Conservation (phyloP, 1,284 basidiomycete genomes). For the Polyporus tsugae region DNA sequence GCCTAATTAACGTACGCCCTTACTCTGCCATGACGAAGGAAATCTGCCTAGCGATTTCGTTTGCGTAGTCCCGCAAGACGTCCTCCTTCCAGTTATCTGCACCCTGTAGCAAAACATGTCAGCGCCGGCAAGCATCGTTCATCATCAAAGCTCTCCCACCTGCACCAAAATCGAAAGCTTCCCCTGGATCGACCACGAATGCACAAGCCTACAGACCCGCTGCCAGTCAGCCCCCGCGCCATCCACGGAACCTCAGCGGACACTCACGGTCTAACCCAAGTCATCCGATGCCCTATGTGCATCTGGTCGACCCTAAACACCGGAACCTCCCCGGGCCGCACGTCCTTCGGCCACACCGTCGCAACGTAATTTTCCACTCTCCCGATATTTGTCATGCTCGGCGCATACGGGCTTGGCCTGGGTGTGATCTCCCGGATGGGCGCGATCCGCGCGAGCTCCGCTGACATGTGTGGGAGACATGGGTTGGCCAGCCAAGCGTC, state of each 20-base stretch:
- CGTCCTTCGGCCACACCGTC: neutral
- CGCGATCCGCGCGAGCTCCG: constrained; percentile 1
- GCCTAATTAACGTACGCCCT: neutral
- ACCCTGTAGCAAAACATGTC: neutral
- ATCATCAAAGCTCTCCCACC: neutral
- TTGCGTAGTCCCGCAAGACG: neutral
- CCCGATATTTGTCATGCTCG: constrained; percentile 1
- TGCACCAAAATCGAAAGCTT: constrained; percentile 5
- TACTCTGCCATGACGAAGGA: constrained; percentile 2
- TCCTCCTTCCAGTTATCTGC: constrained; percentile 2
- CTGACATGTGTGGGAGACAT: neutral
- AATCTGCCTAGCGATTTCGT: constrained; percentile 1
- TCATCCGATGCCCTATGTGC: neutral
- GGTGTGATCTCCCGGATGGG: neutral
- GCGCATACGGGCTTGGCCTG: neutral
- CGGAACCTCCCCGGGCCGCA: neutral
- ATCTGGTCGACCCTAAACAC: constrained; percentile 5
- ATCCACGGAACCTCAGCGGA: neutral
- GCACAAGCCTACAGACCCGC: neutral
- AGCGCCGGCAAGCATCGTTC: neutral
- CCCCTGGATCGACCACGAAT: constrained; percentile 8
- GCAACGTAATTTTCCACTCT: constrained; percentile 2
- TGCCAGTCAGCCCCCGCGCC: neutral
- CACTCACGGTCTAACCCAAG: constrained; percentile 5
- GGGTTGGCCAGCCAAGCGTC: constrained; percentile 4